These are phyloP conservation scores for Penicilliopsis zonata DNA, from an alignment of 495 filamentous ascomycete genomes.

Conservation along the genomic window DNA sequence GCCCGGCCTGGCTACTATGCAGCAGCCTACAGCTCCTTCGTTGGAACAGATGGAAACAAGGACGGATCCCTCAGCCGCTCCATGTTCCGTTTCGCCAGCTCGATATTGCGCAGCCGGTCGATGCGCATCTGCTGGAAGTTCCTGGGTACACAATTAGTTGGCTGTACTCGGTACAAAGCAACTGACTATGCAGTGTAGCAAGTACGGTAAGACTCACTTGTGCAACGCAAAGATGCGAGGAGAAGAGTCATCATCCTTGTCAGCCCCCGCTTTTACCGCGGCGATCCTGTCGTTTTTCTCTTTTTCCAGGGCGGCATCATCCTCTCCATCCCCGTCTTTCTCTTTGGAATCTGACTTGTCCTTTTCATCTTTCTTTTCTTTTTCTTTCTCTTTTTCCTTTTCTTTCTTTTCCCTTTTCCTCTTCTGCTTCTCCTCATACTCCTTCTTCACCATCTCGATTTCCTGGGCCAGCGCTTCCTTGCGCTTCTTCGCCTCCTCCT, in stretches of 20 bases:
- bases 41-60: slow-evolving; percentile 76
- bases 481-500: slow-evolving; percentile 51
- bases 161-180: not conserved
- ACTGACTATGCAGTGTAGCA: no score
- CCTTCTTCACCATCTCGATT: slow-evolving; percentile 59
- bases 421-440: slow-evolving; percentile 31
- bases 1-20: no score
- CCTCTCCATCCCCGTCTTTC: slow-evolving; percentile 19
- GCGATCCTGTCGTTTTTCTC: slow-evolving; percentile 43
- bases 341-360: slow-evolving; percentile 29
- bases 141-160: slow-evolving; percentile 29
- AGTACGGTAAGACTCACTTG: slow-evolving; percentile 44
- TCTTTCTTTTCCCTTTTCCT: slow-evolving; percentile 22
- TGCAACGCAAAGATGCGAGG: slow-evolving; percentile 79
- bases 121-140: slow-evolving; percentile 79
- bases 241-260: slow-evolving; percentile 25
- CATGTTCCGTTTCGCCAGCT: slow-evolving; percentile 69
- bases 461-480: slow-evolving; percentile 59
- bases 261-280: slow-evolving; percentile 11
- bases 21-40: slow-evolving; percentile 41
- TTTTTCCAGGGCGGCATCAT: slow-evolving; percentile 37
- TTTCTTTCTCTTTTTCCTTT: slow-evolving; percentile 21
- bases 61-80: slow-evolving; percentile 70
- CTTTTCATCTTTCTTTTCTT: slow-evolving; percentile 36
- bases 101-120: slow-evolving; percentile 63